These are phyloP conservation scores for Leishmania aethiopica DNA, from an alignment of 208 protist genomes.

Conservation along the genomic window DNA sequence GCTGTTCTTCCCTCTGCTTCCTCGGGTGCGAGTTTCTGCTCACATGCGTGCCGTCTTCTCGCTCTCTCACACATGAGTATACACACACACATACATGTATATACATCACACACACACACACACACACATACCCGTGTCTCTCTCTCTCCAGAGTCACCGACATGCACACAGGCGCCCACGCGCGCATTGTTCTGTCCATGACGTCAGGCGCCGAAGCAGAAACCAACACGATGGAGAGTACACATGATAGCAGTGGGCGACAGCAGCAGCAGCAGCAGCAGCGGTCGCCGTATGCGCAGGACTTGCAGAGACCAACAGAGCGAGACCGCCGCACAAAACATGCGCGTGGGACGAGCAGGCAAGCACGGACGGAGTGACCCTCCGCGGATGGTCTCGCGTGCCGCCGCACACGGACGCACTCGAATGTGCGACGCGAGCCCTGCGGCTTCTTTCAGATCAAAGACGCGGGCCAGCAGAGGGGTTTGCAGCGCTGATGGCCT, in stretches of 20 bases:
- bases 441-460: not conserved
- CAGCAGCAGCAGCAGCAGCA: not conserved
- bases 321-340: not conserved
- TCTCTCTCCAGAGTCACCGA: not conserved
- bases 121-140: too few relatives aligned
- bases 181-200: not conserved
- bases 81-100: not conserved
- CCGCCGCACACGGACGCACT: not conserved
- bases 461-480: not conserved
- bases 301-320: not conserved
- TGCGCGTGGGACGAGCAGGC: not conserved
- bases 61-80: not conserved
- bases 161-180: not conserved
- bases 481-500: conserved; percentile 13
- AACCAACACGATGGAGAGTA: not conserved
- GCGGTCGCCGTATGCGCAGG: not conserved
- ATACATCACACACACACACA: not conserved
- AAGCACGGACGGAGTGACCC: not conserved
- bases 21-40: not conserved
- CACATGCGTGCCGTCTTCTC: not conserved
- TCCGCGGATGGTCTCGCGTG: not conserved
- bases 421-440: not conserved
- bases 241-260: too few relatives aligned
- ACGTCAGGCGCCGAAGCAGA: not conserved
- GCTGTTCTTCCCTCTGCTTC: not conserved